Evolutionary conservation across 2,329 filamentous ascomycete species (phyloP), one percentile per base, ranked within the genome.

Genomic region (Aureobasidium mangrovei): DNA sequence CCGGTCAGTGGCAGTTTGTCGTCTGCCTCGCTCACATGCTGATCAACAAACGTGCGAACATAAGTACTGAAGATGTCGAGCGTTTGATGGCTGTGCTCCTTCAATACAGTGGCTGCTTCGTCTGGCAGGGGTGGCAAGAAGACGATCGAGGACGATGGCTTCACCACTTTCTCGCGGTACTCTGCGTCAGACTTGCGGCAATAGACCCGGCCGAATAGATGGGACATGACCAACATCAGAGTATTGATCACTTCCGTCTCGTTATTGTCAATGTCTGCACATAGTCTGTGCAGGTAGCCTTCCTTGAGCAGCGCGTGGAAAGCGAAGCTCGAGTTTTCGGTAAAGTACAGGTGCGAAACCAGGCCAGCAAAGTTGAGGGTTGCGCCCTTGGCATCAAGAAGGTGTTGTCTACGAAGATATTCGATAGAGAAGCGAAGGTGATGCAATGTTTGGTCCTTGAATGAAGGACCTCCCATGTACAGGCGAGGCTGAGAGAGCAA

Each of bases 391-490:
- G 71, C 66, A 3, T 79, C 81, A 7, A 91, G 72, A 0, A 91
- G 77, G 41, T 79, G 73, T 60, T 89, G 83, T 35, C 84, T 75
- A 24, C 85, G 78, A 0, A 91, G 74, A 61, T 89, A 91, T 59
- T 91, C 86, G 42, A 91, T 86, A 0, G 86, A 90, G 66, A 91
- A 91, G 3, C 87, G 79, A 5, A 91, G 68, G 63, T 91, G 86
- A 64, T 91, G 86, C 49, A 86, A 76, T 1, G 89, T 81, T 1
- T 85, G 80, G 65, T 84, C 79, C 62, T 82, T 83, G 48, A 82
- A 81, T 40, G 82, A 80, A 2, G 81, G 74, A 0, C 86, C 85
- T 42, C 86, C 86, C 2, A 91, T 74, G 58, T 84, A 88, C 5
- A 91, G 68, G 31, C 83, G 76, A 3, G 82, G 82, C 60, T 88